Base-by-base conservation (phyloP, 495 filamentous ascomycete species). In the Acidomyces sp. region DNA sequence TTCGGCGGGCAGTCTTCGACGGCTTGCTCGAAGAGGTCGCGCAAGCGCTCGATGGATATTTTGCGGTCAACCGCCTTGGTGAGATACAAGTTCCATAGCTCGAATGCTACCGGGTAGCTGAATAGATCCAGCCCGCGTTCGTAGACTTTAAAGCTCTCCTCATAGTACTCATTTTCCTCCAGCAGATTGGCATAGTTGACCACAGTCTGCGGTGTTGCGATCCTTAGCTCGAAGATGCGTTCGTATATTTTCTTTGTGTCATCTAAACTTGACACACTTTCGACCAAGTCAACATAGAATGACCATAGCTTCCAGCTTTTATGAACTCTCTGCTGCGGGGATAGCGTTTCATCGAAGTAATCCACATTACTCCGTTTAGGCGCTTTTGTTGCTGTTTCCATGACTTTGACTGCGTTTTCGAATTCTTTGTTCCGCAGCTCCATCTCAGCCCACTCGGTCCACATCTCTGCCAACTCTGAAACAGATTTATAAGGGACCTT, bases 301-400 rank as follows among this genome's bases (percentile, higher is more conserved):
- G 83, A 90, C 90, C 90, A 99, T 11, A 99, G 63, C 59, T 96
- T 99, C 92, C 92, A 99, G 57, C 85, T 92, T 69, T 96, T 99
- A 63, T 99, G 92, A 6, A 99, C 81, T 42, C 92, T 74, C 60
- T 96, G 90, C 57, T 96, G 92, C 7, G 92, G 88, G 4, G 84
- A 83, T 6, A 99, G 66, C 0, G 73, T 83, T 57, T 99, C 92
- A 60, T 99, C 90, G 51, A 95, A 99, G 58, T 95, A 99, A 62
- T 99, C 92, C 17, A 96, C 90, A 1, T 75, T 92, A 13, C 86
- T 94, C 45, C 82, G 71, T 62, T 95, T 96, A 0, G 90, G 87
- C 12, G 90, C 85, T 59, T 93, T 85, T 10, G 87, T 88, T 10
- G 90, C 90, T 58, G 93, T 95, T 16, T 84, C 83, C 90, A 96